A percentile compares a stretch with the other conserved stretches of the same genome.
These are phyloP conservation scores for Oenanthe sinensis DNA, from an alignment of 129 eudicot species.

Conservation along the genomic window DNA sequence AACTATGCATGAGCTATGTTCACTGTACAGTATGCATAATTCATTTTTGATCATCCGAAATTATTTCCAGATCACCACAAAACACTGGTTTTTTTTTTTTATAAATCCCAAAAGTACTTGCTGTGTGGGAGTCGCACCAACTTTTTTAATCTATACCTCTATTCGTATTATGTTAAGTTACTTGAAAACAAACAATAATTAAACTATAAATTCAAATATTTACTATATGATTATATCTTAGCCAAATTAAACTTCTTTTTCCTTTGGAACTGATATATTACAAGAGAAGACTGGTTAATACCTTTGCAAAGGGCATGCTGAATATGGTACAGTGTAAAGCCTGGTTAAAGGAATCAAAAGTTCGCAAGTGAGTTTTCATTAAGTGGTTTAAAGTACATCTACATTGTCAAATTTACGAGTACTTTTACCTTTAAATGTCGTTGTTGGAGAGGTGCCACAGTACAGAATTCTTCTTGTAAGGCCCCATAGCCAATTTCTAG, in stretches of 20 bases:
- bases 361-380: background rate
- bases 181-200: background rate
- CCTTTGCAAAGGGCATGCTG: constrained; percentile 46
- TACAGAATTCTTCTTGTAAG: constrained; percentile 30
- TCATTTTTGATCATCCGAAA: too few species aligned
- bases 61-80: too few species aligned
- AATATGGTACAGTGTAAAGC: constrained; percentile 25
- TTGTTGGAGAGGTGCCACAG: constrained; percentile 44
- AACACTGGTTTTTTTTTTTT: too few species aligned
- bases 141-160: too few species aligned
- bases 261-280: background rate
- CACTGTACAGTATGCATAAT: too few species aligned
- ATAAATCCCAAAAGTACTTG: too few species aligned
- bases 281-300: constrained; percentile 15
- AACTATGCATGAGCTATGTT: too few species aligned
- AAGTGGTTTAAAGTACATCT: background rate
- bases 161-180: background rate
- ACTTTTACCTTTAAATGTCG: constrained; percentile 46
- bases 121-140: too few species aligned
- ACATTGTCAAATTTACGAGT: background rate
- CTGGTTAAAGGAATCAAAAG: constrained; percentile 19
- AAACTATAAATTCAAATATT: background rate
- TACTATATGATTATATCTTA: background rate
- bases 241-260: background rate
- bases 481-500: constrained; percentile 33